Conservation (phyloP, 176 grass and related monocot species). For the Aechmea fasciata region DNA sequence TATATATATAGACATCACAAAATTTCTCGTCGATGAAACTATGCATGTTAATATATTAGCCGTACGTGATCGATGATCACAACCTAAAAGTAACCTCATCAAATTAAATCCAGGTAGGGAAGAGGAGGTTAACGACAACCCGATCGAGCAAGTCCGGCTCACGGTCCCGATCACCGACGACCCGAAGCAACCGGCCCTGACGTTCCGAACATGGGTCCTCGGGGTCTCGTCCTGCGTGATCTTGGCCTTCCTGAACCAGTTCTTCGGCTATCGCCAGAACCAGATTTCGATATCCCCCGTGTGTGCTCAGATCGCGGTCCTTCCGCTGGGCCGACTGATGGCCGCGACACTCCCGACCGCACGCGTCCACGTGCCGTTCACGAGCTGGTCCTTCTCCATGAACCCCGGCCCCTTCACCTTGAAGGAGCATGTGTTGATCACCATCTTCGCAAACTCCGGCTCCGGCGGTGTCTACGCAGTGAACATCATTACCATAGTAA, state of each 20-base stretch:
- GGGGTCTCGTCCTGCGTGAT: slow-evolving; percentile 48
- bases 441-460: slow-evolving; percentile 14
- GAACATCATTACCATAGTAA: background rate
- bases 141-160: slow-evolving; percentile 71
- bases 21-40: too few relatives aligned
- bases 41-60: too few relatives aligned
- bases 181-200: slow-evolving; percentile 49
- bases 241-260: slow-evolving; percentile 85
- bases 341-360: slow-evolving; percentile 42
- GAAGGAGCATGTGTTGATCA: slow-evolving; percentile 82
- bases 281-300: slow-evolving; percentile 49
- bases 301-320: slow-evolving; percentile 56
- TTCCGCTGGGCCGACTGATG: slow-evolving; percentile 65
- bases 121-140: slow-evolving; percentile 50
- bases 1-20: too few relatives aligned
- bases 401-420: slow-evolving; percentile 84
- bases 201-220: slow-evolving; percentile 58
- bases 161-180: slow-evolving; percentile 64
- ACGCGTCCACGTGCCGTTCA: slow-evolving; percentile 21
- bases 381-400: slow-evolving; percentile 53
- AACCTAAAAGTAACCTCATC: too few relatives aligned
- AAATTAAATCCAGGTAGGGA: background rate
- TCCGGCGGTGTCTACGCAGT: background rate
- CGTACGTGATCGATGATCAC: too few relatives aligned
- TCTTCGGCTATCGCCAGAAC: slow-evolving; percentile 80